Base-by-base conservation (phyloP, 208 protist genomes). In the Acanthamoeba healyi region DNA sequence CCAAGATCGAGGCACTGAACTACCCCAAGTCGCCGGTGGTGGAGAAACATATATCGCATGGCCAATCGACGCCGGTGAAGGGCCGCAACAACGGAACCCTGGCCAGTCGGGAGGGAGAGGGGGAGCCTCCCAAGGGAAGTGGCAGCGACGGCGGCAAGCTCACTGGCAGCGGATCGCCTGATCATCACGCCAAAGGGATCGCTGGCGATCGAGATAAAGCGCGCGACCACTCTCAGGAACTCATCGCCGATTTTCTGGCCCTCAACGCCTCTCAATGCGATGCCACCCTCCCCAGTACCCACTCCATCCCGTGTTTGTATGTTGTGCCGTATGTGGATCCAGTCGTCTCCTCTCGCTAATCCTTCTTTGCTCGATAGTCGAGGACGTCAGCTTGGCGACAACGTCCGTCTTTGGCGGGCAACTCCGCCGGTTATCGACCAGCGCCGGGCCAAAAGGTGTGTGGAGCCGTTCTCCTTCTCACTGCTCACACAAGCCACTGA, bases 221-320 rank as follows among this genome's bases (percentile, higher is more conserved):
- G 19, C 19, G 61, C 14, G 61, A 70, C 29, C 9, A 70, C 61
- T 29, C 14, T 26, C 61, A 26, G 7, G 61, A 70, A 7, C 61
- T 70, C 61, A 26, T 70, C 29, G 61, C 61, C 26, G 61, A 70
- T 24, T 26, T 70, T 24, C 61, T 70, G 7, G 61, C 61, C 61
- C 61, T 70, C 61, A 70, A 70, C 29, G 61, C 61, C 61, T 70
- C 61, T 7, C 61, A 70, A 24, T 70, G 61, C 61, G 61, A 70
- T 26, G 61, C 19, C 7, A 70, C 61, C 61, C 61, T 70, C 7
- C 61, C 61, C 26, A 70, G 61, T 70, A 70, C 29, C 61, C 61
- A 70, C 61, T 24, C 61, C 7, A 7, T 6, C 61, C 14, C 61
- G 61, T 70, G 19, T 70, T 12, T 26, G 7, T 70, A 5, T 36